These are phyloP conservation scores for Pleurotus tuber-regium DNA, from an alignment of 768 basidiomycete species.

Conservation along the genomic window DNA sequence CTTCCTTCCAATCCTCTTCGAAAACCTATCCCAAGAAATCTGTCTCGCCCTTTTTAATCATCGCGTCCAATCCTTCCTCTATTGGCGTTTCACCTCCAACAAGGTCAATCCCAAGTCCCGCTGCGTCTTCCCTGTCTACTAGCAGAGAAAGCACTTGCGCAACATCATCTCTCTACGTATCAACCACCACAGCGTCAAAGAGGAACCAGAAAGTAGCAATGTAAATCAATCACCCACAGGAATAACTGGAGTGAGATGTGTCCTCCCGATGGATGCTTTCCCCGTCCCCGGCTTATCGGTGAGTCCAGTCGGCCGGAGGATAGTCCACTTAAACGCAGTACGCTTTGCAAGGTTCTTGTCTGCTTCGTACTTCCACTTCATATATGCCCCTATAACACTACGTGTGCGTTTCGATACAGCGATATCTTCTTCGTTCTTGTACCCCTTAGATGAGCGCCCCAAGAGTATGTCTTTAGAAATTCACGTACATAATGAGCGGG, in stretches of 20 bases:
- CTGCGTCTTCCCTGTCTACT: constrained; percentile 48
- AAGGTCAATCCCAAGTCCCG: constrained; percentile 59
- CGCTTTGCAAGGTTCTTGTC: constrained; percentile 47
- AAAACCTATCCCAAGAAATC: constrained; percentile 9
- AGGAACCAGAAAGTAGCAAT: background rate
- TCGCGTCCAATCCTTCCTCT: constrained; percentile 14
- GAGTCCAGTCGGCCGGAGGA: constrained; percentile 65
- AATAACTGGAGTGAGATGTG: constrained; percentile 44
- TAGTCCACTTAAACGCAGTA: constrained; percentile 61
- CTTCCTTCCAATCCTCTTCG: background rate
- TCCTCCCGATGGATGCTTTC: constrained; percentile 49
- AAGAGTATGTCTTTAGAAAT: background rate
- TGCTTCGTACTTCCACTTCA: constrained; percentile 50
- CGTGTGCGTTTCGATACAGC: constrained; percentile 38
- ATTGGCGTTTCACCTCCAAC: constrained; percentile 34
- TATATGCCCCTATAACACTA: constrained; percentile 41
- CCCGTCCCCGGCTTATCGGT: constrained; percentile 49
- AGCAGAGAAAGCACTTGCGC: constrained; percentile 46
- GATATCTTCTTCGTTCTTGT: constrained; percentile 46
- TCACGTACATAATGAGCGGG: constrained; percentile 51
- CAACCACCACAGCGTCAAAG: background rate
- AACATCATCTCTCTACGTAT: constrained; percentile 54
- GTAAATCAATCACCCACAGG: constrained; percentile 34
- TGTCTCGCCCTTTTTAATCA: constrained; percentile 14
- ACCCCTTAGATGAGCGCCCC: background rate